Evolutionary conservation across 352 stramenopile species (phyloP), one percentile per base, ranked within the genome.

Genomic region (Blastocystis sp.): DNA sequence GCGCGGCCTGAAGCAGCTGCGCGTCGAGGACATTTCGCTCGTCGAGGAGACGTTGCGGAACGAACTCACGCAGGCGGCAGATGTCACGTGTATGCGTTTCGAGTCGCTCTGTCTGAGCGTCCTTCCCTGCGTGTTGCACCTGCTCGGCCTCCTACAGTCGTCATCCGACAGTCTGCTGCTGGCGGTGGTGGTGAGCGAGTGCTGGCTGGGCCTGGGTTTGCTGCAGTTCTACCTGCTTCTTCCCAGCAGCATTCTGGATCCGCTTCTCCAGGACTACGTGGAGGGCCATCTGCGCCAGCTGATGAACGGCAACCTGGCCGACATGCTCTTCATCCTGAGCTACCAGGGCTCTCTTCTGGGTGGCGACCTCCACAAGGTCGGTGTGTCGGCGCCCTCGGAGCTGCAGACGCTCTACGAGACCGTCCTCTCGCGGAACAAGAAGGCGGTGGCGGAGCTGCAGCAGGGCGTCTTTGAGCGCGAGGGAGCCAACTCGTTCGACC

Each of bases 241-340:
- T 27, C 96, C 95, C 44, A 93, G 92, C 56, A 96, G 93, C 24
- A 95, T 95, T 1, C 92, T 98, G 24, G 96, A 99, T 87, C 96
- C 96, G 18, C 91, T 96, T 57, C 87, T 98, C 29, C 88, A 97
- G 84, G 91, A 91, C 72, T 92, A 93, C 8, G 88, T 98, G 24
- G 88, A 88, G 49, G 61, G 32, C 24, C 40, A 81, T 36, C 40
- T 61, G 0, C 9, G 53, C n/a, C 44, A 57, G 48, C 1, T 46
- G 14, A 81, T 81, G 69, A 46, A 29, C 9, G 29, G 9, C 9
- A 81, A 81, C 48, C 46, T 81, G 24, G 29, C 38, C 6, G 69
- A 81, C 36, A 32, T 48, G n/a, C 21, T 57, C 9, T 81, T 81
- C 27, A 8, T 81, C 6, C 69, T 81, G 1, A 32, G 24, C 4